Conservation (phyloP, 768 basidiomycete genomes). For the Cystofilobasidium ferigula region DNA sequence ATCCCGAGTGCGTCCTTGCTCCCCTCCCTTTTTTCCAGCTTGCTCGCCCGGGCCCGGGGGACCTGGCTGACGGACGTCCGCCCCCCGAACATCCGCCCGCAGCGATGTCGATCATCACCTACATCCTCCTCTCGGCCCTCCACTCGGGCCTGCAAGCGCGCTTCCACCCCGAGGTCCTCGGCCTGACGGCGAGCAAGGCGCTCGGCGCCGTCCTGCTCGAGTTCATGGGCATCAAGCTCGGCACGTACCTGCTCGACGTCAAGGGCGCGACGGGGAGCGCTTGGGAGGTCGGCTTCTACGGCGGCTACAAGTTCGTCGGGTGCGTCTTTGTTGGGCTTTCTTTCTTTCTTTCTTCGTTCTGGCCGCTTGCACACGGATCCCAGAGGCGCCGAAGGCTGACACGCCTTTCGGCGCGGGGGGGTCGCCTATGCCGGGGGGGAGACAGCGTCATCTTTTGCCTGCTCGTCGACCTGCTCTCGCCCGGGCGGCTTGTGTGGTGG, state of each 20-base stretch:
- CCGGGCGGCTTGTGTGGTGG: constrained; percentile 54
- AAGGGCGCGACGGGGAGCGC: constrained; percentile 51
- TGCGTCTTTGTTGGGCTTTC: constrained; percentile 39
- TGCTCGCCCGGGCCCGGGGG: neutral
- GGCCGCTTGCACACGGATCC: neutral
- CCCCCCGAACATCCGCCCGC: constrained; percentile 3
- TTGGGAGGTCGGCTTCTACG: constrained; percentile 71
- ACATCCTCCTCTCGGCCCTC: constrained; percentile 77
- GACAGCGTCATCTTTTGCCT: constrained; percentile 71
- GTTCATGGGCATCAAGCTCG: constrained; percentile 75
- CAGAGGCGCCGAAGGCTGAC: too few species aligned
- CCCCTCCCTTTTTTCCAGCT: constrained; percentile 27
- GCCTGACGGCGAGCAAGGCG: constrained; percentile 71
- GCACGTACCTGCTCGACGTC: constrained; percentile 87
- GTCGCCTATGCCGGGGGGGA: too few species aligned
- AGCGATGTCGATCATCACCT: constrained; percentile 95
- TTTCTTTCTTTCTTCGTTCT: constrained; percentile 1
- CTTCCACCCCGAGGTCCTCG: constrained; percentile 83
- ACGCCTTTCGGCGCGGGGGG: too few species aligned
- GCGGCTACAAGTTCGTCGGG: constrained; percentile 97
- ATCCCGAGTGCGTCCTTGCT: constrained; percentile 60
- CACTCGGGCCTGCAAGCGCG: constrained; percentile 68
- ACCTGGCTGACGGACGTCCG: neutral
- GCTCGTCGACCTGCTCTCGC: constrained; percentile 55
- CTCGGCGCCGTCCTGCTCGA: constrained; percentile 75